Conservation (phyloP, 2,329 filamentous ascomycete genomes). For the Periglandula ipomoeae region DNA sequence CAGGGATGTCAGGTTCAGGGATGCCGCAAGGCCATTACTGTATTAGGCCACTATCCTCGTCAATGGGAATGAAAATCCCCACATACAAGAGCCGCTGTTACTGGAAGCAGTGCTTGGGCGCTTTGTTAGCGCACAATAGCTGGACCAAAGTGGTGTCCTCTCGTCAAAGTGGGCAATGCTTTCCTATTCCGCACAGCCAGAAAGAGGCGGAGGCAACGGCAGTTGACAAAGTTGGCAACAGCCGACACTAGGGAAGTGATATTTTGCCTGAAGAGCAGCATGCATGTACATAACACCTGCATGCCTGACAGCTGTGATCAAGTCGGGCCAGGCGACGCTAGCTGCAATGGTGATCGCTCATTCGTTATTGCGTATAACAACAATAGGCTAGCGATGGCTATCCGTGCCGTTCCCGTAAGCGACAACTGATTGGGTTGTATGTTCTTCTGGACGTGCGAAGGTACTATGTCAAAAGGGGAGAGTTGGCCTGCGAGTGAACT, state of each 20-base stretch:
- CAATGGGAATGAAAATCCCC: too few relatives aligned
- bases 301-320: neutral
- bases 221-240: slow-evolving; percentile 1
- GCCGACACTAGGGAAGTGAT: neutral
- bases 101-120: too few relatives aligned
- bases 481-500: neutral
- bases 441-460: neutral
- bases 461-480: neutral
- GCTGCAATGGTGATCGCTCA: neutral
- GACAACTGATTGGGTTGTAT: slow-evolving; percentile 2
- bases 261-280: neutral
- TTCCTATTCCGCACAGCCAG: neutral
- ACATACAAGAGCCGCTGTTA: too few relatives aligned
- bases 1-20: too few relatives aligned
- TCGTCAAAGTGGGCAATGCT: neutral
- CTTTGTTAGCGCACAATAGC: neutral
- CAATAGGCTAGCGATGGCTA: neutral
- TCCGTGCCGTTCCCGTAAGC: neutral
- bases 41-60: too few relatives aligned
- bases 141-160: neutral
- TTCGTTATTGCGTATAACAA: neutral
- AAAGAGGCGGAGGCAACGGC: neutral
- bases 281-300: slow-evolving; percentile 2
- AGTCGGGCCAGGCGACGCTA: neutral
- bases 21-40: too few relatives aligned